Base-by-base conservation (phyloP, 164 flowering plant genomes). In the Chloranthus sessilifolius region DNA sequence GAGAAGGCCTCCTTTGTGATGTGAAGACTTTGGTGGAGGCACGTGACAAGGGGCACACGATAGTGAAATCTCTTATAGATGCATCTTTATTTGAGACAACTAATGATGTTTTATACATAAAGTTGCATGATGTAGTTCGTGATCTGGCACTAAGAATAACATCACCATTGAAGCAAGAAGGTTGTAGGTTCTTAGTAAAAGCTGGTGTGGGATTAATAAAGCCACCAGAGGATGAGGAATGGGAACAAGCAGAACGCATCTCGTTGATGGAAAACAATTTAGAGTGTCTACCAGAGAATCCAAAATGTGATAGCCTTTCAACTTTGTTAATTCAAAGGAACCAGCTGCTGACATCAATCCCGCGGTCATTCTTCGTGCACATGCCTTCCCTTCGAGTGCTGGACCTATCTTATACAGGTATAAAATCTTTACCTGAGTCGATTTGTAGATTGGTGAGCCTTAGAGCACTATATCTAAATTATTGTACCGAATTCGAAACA, bases 381-480 rank as follows among this genome's bases (percentile, higher is more conserved):
- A 39, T 68, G 59, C 17, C 20, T 15, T 22, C 5, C 14, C 58
- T 63, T 15, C 35, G 30, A 21, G 65, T 68, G 14, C 59, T 68
- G 1, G 47, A 68, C 22, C 42, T 68, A 12, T 53, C 61, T 26
- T 19, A 34, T 4, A 59, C 65, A 0, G 19, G n/a, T 1, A 55
- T 68, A 4, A 7, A 26, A 45, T 16, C 11, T 4, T 39, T 68
- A 4, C 72, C 68, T 20, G n/a, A n/a, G n/a, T 53, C 54, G 12
- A 5, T 64, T 7, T 59, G 64, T 7, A 26, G 40, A 29, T 37
- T 64, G 30, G n/a, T 10, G 11, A 64, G 53, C n/a, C 60, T 64
- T 7, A 17, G 8, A 0, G 54, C 43, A 1, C 41, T 64, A 4
- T 2, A 41, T 0, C 43, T 64, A 6, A 9, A 16, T 0, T 2